phyloP scores from a whole-genome alignment of 2,329 filamentous ascomycete genomes.

The Ophiocordyceps australis region DNA sequence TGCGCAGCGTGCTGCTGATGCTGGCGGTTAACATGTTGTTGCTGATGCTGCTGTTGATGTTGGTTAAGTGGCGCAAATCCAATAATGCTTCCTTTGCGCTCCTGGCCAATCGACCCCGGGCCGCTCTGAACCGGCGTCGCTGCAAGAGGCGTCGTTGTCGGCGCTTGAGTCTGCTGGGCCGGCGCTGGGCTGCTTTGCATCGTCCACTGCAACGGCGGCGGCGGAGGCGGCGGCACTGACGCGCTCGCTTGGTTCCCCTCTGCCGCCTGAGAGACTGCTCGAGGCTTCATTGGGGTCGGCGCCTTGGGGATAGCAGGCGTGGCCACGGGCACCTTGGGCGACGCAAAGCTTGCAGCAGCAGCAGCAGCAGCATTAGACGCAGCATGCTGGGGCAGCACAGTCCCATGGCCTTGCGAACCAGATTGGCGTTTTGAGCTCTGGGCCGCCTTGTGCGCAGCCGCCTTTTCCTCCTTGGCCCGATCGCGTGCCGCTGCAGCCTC shows the following conservation, averaged over 20 bases:
- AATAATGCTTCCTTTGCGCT: conserved; percentile 42
- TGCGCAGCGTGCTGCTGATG: conserved; percentile 8
- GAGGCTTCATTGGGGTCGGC: conserved; percentile 58
- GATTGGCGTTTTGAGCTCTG: conserved; percentile 2
- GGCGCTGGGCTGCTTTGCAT: no score
- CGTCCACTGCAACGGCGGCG: not conserved
- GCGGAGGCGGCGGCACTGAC: conserved; percentile 37
- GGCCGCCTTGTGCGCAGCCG: conserved; percentile 15
- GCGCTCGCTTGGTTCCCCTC: conserved; percentile 49
- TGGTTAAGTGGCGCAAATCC: conserved; percentile 2
- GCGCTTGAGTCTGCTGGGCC: conserved; percentile 33
- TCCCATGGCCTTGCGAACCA: no score
- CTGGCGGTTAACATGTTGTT: not conserved
- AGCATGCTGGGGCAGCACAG: conserved; percentile 40
- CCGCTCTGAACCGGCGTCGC: conserved; percentile 47
- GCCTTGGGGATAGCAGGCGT: conserved; percentile 72
- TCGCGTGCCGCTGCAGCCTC: conserved; percentile 28
- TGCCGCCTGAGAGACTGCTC: conserved; percentile 60
- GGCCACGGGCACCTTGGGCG: conserved; percentile 61
- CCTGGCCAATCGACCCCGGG: conserved; percentile 41
- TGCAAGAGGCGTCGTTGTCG: conserved; percentile 40
- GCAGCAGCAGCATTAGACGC: no score
- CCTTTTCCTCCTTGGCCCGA: conserved; percentile 51
- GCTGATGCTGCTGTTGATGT: not conserved
- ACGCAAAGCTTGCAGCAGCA: conserved; percentile 32